phyloP scores from a whole-genome alignment of 164 flowering plant genomes.

The Dillenia turbinata region DNA sequence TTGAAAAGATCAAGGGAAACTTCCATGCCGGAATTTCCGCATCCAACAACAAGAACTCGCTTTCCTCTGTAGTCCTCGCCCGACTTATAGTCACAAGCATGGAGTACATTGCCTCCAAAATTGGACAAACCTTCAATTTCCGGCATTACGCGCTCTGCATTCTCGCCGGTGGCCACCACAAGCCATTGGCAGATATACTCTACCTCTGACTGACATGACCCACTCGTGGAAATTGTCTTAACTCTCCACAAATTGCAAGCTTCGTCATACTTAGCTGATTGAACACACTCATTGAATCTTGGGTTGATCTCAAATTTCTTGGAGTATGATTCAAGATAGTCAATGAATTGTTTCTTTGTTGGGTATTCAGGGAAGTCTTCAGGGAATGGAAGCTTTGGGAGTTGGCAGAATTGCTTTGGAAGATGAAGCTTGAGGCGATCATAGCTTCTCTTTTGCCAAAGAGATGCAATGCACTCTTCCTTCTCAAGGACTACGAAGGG shows the following conservation, averaged over 20 bases:
- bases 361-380: slow-evolving; percentile 69
- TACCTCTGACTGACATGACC: slow-evolving; percentile 22
- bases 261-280: slow-evolving; percentile 57
- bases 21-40: slow-evolving; percentile 91
- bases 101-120: slow-evolving; percentile 51
- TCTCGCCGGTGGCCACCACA: slow-evolving; percentile 80
- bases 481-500: slow-evolving; percentile 60
- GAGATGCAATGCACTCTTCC: slow-evolving; percentile 64
- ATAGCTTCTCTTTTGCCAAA: slow-evolving; percentile 67
- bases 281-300: slow-evolving; percentile 48
- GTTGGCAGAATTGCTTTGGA: slow-evolving; percentile 76
- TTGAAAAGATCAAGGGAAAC: slow-evolving; percentile 73
- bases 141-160: slow-evolving; percentile 63
- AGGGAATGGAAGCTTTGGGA: slow-evolving; percentile 63
- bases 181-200: slow-evolving; percentile 75
- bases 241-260: slow-evolving; percentile 63
- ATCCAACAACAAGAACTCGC: slow-evolving; percentile 69
- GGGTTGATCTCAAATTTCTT: slow-evolving; percentile 47
- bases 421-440: slow-evolving; percentile 78
- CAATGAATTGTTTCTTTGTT: slow-evolving; percentile 57
- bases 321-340: slow-evolving; percentile 61
- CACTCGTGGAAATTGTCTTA: slow-evolving; percentile 25
- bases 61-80: slow-evolving; percentile 52
- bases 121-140: slow-evolving; percentile 46
- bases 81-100: slow-evolving; percentile 57